These are phyloP conservation scores for Dendrobium huoshanense DNA, from an alignment of 106 monocot genomes.

Conservation along the genomic window DNA sequence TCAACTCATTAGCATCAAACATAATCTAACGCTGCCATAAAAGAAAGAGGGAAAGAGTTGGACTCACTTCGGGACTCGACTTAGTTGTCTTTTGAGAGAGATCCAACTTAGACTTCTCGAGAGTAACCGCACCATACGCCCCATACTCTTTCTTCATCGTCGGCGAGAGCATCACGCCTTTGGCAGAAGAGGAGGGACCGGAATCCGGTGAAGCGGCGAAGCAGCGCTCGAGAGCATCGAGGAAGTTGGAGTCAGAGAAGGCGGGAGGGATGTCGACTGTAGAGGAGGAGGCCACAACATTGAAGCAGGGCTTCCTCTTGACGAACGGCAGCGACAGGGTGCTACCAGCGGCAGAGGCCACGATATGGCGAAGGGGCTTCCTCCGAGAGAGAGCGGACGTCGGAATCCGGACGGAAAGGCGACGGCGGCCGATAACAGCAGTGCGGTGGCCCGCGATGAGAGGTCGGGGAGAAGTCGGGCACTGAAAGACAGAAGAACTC, in stretches of 20 bases:
- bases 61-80: slow-evolving; percentile 69
- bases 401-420: neutral
- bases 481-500: neutral
- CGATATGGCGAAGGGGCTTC: neutral
- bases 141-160: slow-evolving; percentile 71
- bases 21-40: neutral
- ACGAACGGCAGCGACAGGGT: neutral
- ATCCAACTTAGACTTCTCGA: slow-evolving; percentile 88
- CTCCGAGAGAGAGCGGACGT: neutral
- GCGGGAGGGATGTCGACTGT: neutral
- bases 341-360: neutral
- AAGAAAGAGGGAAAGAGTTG: neutral
- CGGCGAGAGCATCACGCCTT: slow-evolving; percentile 13
- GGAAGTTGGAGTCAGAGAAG: neutral
- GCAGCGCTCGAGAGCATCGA: slow-evolving; percentile 58
- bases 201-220: slow-evolving; percentile 20
- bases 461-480: neutral
- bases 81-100: slow-evolving; percentile 46
- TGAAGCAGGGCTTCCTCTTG: neutral
- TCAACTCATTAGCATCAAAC: neutral
- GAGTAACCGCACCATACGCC: slow-evolving; percentile 53
- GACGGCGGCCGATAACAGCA: neutral
- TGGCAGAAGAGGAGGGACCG: slow-evolving; percentile 2
- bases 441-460: neutral
- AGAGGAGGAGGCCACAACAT: neutral